Percentiles rank a stretch among this genome's conserved stretches.
Conservation (phyloP, 495 filamentous ascomycete genomes). For the Astrothelium macrocarpum region DNA sequence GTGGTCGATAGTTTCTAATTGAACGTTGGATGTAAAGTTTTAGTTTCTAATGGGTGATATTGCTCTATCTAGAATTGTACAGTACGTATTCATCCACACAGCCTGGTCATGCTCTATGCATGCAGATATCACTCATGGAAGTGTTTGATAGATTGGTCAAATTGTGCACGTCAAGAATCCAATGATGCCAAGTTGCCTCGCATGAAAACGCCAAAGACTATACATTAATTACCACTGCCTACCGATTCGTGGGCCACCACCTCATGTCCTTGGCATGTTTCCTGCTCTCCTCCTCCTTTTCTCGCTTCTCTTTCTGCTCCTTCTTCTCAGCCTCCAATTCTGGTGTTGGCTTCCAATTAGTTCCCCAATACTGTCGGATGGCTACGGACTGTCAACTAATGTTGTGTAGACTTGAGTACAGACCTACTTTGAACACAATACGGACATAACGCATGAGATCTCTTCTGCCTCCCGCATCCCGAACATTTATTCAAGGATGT, state of each 20-base stretch:
- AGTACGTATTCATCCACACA: no score
- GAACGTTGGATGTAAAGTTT: not conserved
- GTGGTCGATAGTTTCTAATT: not conserved
- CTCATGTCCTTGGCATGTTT: conserved; percentile 1
- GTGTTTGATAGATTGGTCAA: no score
- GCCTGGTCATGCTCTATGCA: no score
- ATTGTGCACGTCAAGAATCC: no score
- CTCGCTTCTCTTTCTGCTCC: conserved; percentile 1
- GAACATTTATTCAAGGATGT: conserved; percentile 77
- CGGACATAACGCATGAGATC: conserved; percentile 77
- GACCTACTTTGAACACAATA: conserved; percentile 63
- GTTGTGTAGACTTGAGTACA: not conserved
- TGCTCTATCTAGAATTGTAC: no score
- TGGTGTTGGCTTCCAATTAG: not conserved
- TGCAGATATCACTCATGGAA: no score
- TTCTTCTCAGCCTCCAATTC: not conserved
- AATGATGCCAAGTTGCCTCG: not conserved
- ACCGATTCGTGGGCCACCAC: conserved; percentile 1
- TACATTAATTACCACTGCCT: not conserved
- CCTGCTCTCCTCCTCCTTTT: not conserved
- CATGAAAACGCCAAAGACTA: not conserved
- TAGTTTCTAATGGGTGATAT: no score
- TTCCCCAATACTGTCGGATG: conserved; percentile 3
- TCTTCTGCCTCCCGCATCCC: conserved; percentile 77
- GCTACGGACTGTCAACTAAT: not conserved